Evolutionary conservation across 2,329 filamentous ascomycete species (phyloP).

Genomic region (Amesomyces nigricolor): DNA sequence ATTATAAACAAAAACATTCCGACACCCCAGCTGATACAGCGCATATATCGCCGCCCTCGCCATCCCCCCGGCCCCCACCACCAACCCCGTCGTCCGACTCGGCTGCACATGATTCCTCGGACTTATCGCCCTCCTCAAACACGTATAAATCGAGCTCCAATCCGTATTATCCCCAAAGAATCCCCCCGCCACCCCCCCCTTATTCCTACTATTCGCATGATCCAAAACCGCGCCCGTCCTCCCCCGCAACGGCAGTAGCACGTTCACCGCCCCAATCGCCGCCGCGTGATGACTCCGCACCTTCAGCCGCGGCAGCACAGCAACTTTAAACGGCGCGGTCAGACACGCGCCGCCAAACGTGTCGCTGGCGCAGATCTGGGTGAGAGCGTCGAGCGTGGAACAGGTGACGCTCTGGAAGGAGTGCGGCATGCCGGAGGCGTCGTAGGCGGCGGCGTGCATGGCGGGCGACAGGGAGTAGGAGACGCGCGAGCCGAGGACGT

Average conservation of each 20-base stretch:
- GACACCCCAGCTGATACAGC: conserved; percentile 65
- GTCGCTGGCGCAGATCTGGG: conserved; percentile 51
- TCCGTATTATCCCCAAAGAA: conserved; percentile 54
- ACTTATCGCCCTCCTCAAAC: conserved; percentile 62
- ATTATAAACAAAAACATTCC: conserved; percentile 67
- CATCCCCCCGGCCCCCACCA: conserved; percentile 64
- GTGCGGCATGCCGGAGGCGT: conserved; percentile 61
- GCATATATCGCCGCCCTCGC: conserved; percentile 69
- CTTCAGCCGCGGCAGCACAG: conserved; percentile 58
- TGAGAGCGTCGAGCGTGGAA: conserved; percentile 54
- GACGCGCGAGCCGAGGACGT: conserved; percentile 62
- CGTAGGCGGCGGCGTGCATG: conserved; percentile 66
- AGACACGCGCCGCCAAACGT: conserved; percentile 65
- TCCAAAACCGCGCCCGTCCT: conserved; percentile 44
- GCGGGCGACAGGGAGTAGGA: conserved; percentile 66
- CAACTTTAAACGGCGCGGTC: conserved; percentile 65
- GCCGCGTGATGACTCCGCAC: conserved; percentile 62
- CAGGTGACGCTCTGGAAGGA: conserved; percentile 57
- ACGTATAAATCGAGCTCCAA: conserved; percentile 41
- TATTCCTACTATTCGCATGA: conserved; percentile 54
- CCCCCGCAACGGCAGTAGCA: conserved; percentile 59
- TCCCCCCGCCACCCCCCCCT: conserved; percentile 54
- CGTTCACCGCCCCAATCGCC: conserved; percentile 68
- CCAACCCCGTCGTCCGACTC: conserved; percentile 47
- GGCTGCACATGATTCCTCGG: conserved; percentile 57